Evolutionary conservation across 78 protist genomes (phyloP).

Genomic region (Mastigamoeba balamuthi): DNA sequence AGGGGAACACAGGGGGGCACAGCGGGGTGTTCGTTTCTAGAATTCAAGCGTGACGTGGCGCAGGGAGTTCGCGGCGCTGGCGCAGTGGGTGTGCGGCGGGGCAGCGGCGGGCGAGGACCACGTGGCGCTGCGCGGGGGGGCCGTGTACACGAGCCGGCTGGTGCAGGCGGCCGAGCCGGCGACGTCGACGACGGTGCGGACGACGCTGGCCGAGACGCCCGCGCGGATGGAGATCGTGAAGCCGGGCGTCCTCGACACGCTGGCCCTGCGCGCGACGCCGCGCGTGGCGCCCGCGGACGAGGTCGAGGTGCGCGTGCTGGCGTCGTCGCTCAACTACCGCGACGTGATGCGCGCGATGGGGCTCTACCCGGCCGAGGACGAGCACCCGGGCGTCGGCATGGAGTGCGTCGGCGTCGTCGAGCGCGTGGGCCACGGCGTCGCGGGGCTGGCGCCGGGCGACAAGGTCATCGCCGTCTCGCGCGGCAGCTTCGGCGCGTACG

Average conservation of each 20-base stretch:
- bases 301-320: conserved; percentile 19
- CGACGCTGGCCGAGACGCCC: neutral
- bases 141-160: neutral
- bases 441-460: conserved; percentile 11
- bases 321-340: conserved; percentile 24
- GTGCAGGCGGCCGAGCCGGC: neutral
- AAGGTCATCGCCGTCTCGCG: neutral
- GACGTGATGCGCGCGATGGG: conserved; percentile 37
- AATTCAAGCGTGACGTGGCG: too few relatives aligned
- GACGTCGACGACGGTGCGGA: neutral
- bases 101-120: too few relatives aligned
- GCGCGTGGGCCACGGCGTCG: conserved; percentile 6
- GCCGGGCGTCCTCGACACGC: neutral
- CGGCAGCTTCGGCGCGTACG: neutral
- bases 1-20: too few relatives aligned
- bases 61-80: too few relatives aligned
- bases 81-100: too few relatives aligned
- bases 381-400: conserved; percentile 18
- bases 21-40: too few relatives aligned
- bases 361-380: conserved; percentile 10
- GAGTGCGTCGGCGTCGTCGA: conserved; percentile 24
- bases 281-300: neutral
- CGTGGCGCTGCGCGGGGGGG: neutral
- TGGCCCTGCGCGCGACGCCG: neutral
- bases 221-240: neutral